These are phyloP conservation scores for Tetradesmus lagerheimii DNA, from an alignment of 139 green algal genomes.

Conservation along the genomic window DNA sequence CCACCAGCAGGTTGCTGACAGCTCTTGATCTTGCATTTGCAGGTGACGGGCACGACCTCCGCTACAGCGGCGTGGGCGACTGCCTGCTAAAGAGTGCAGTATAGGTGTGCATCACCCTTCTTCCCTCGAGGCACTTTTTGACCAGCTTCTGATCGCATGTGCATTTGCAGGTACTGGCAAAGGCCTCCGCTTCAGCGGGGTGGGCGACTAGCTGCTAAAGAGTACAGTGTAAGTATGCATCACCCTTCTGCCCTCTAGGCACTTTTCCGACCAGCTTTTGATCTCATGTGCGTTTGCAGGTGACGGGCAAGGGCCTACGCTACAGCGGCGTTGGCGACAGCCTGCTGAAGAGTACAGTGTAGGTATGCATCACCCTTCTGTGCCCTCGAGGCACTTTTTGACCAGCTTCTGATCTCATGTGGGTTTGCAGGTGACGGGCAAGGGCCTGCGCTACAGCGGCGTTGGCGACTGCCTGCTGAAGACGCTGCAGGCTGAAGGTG, in stretches of 20 bases:
- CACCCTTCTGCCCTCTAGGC: no score
- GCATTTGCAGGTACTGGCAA: slow-evolving; percentile 25
- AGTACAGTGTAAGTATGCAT: no score
- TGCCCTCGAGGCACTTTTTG: no score
- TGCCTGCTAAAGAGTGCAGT: slow-evolving; percentile 36
- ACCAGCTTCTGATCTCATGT: not conserved
- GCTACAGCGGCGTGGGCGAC: slow-evolving; percentile 28
- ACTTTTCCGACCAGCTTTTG: not conserved
- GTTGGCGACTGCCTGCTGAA: slow-evolving; percentile 27
- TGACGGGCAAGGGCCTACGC: not conserved
- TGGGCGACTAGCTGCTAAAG: no score
- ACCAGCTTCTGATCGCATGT: not conserved
- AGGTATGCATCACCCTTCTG: no score
- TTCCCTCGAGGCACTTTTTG: no score
- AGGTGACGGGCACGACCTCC: no score
- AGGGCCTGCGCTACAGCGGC: slow-evolving; percentile 27
- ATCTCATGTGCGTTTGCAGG: not conserved
- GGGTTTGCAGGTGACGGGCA: slow-evolving; percentile 18
- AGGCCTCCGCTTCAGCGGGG: no score
- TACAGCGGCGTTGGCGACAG: not conserved
- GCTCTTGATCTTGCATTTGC: no score
- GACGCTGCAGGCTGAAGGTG: slow-evolving; percentile 16
- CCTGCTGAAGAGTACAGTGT: no score
- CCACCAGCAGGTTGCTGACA: no score
- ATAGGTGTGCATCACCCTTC: no score